phyloP scores from a whole-genome alignment of 2,329 filamentous ascomycete genomes.

The Bipolaris oryzae region DNA sequence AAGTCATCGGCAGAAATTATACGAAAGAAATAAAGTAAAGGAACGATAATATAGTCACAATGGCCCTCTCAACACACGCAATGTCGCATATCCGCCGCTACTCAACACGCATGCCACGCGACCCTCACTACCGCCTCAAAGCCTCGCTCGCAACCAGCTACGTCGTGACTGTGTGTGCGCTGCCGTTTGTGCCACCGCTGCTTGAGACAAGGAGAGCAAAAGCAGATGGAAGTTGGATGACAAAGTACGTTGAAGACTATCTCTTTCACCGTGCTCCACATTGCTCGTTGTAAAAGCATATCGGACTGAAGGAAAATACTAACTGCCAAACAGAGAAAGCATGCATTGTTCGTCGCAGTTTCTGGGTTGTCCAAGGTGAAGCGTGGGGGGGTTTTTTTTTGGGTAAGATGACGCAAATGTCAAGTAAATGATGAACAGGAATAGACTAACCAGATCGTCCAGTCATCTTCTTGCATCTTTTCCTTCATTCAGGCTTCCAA shows the following conservation, averaged over 20 bases:
- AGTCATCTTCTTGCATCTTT: background rate
- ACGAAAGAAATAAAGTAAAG: background rate
- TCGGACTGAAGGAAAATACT: conserved; percentile 9
- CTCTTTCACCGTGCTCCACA: background rate
- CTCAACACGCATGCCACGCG: conserved; percentile 42
- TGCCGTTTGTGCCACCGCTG: conserved; percentile 50
- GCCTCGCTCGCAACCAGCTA: conserved; percentile 47
- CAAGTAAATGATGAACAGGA: no score
- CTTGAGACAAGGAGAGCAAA: conserved; percentile 46
- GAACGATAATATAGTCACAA: conserved; percentile 22
- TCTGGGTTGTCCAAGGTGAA: conserved; percentile 33
- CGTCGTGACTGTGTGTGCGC: conserved; percentile 46
- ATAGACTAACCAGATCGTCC: background rate
- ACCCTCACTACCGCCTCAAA: conserved; percentile 46
- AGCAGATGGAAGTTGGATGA: conserved; percentile 46
- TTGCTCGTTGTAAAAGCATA: background rate
- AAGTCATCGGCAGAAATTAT: no score
- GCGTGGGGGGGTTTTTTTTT: background rate
- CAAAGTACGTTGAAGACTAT: conserved; percentile 38
- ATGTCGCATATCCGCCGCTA: conserved; percentile 44
- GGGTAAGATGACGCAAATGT: background rate
- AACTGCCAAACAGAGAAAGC: conserved; percentile 26
- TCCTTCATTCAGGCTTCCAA: background rate
- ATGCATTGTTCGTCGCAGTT: conserved; percentile 36
- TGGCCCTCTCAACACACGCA: conserved; percentile 42